phyloP scores from a whole-genome alignment of 371 early-diverging fungal species.

The Rhizopus arrhizus region DNA sequence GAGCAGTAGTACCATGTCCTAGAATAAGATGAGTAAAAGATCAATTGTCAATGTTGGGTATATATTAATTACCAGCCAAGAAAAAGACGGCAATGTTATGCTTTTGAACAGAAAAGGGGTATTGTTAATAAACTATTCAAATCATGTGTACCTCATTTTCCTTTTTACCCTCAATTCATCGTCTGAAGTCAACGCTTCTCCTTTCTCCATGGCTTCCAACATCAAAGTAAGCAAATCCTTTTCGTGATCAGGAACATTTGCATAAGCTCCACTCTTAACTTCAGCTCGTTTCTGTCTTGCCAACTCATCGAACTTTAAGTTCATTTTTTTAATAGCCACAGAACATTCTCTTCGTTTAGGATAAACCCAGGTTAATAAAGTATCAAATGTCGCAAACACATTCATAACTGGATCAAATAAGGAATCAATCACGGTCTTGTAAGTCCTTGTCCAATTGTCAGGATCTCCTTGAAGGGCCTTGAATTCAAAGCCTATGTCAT shows the following conservation, averaged over 20 bases:
- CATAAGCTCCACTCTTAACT: background rate
- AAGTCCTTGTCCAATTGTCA: slow-evolving; percentile 34
- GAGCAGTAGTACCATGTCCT: slow-evolving; percentile 47
- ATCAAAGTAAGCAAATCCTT: slow-evolving; percentile 54
- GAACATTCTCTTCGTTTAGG: background rate
- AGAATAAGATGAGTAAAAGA: slow-evolving; percentile 22
- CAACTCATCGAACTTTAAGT: background rate
- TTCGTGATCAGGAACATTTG: slow-evolving; percentile 28
- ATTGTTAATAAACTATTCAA: background rate
- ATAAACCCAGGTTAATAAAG: background rate
- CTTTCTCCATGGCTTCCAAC: slow-evolving; percentile 22
- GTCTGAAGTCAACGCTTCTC: background rate
- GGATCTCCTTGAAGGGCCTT: slow-evolving; percentile 27
- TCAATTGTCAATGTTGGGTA: slow-evolving; percentile 41
- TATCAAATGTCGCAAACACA: slow-evolving; percentile 9
- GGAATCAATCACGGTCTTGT: slow-evolving; percentile 16
- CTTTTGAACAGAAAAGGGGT: background rate
- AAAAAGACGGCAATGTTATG: slow-evolving; percentile 23
- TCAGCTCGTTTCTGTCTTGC: background rate
- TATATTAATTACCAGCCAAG: slow-evolving; percentile 14
- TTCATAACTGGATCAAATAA: slow-evolving; percentile 21
- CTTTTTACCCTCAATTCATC: slow-evolving; percentile 13
- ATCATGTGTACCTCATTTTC: background rate
- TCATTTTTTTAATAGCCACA: background rate
- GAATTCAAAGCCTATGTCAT: slow-evolving; percentile 33